Evolutionary conservation across 2,329 filamentous ascomycete genomes (phyloP), one percentile per base, ranked within the genome.

Genomic region (Metarhizium guizhouense): DNA sequence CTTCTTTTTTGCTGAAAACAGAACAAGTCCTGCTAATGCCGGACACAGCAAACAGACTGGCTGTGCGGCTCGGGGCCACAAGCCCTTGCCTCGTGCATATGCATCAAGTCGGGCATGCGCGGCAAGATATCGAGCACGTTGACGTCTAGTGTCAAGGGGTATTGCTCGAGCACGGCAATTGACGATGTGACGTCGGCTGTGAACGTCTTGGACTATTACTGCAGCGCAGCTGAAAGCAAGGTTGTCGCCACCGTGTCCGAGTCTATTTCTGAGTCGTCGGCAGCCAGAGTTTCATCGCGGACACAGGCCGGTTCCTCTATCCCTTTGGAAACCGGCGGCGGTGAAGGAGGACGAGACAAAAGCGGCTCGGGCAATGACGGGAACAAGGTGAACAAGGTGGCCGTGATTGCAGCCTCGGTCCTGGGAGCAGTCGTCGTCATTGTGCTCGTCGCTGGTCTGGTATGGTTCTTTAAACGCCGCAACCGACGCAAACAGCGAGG

Each of bases 61-160:
- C 53, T 74, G 32, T 81, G 79, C 48, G 75, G 74, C 1, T 60
- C 62, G 1, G 78, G 76, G 0, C 75, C 77, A 0, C 68, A 77
- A 58, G 76, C 74, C 10, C 66, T 82, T 2, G 79, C 78, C 0
- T 81, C 77, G 0, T 82, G 79, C 56, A 72, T 71, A 4, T 82
- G 79, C 56, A 58, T 81, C 54, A 80, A 81, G 58, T 71, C 71
- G 3, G 72, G 73, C 25, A 75, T 81, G 68, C 70, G 70, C 1
- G 66, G 65, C n/a, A 61, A 63, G 0, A 65, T 80, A 6, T 72
- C 72, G 6, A 76, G 68, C 59, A 63, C 61, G 3, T 67, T 82
- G n/a, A 75, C 73, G 0, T 74, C 72, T 1, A 61, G 67, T 1
- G 72, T 79, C 53, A 75, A 74, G 57, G 71, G 65, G 20, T 67